These are phyloP conservation scores for Solanum hybrid DNA, from an alignment of 305 asterid genomes.

Conservation along the genomic window DNA sequence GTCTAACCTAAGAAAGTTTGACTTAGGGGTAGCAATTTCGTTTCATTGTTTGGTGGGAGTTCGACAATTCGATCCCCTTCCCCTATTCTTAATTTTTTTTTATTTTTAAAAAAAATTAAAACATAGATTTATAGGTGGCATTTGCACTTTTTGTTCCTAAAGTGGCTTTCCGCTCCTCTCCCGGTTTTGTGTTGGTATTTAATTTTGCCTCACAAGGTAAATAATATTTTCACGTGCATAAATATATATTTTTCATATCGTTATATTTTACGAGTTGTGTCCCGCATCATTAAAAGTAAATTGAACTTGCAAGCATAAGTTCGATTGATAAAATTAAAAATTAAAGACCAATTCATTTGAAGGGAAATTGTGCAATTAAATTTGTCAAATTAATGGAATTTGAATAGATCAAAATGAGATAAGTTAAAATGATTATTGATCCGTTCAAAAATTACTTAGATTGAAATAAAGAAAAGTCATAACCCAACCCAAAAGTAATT, in stretches of 20 bases:
- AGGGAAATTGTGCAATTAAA: background rate
- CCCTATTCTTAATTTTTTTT: background rate
- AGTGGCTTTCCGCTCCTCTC: too few species aligned
- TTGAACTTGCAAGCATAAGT: background rate
- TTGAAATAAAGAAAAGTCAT: background rate
- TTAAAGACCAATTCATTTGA: background rate
- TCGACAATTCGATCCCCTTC: background rate
- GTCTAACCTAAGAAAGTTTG: background rate
- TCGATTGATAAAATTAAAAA: background rate
- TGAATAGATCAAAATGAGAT: background rate
- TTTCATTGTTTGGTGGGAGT: background rate
- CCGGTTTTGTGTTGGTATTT: background rate
- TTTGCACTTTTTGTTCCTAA: background rate
- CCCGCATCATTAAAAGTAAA: background rate
- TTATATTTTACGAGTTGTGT: background rate
- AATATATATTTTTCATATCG: background rate
- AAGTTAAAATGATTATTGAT: background rate
- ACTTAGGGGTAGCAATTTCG: background rate
- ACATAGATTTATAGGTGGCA: background rate
- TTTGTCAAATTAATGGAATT: background rate
- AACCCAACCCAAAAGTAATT: background rate
- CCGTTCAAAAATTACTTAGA: background rate
- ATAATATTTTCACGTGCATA: background rate
- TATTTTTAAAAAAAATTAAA: background rate
- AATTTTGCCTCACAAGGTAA: too few species aligned